Evolutionary conservation across 192 early-diverging fungal species (phyloP).

Genomic region (Coemansia sp.): DNA sequence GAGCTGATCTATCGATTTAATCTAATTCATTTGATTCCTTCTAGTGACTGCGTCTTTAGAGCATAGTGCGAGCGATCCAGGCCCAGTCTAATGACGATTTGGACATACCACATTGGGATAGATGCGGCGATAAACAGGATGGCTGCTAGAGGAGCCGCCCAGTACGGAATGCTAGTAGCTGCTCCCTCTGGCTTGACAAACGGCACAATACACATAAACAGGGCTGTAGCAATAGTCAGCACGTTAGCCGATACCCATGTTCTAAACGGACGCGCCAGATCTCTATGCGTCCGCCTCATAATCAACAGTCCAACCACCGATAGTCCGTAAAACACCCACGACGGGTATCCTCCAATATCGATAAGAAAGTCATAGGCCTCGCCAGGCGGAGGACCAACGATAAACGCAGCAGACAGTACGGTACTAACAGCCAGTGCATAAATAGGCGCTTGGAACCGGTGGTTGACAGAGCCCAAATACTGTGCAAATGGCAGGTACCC

Average conservation of each 20-base stretch:
- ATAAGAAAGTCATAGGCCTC: conserved; percentile 60
- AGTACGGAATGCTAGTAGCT: conserved; percentile 40
- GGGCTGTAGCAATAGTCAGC: conserved; percentile 25
- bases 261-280: conserved; percentile 50
- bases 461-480: conserved; percentile 43
- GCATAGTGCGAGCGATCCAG: conserved; percentile 29
- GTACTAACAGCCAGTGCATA: conserved; percentile 24
- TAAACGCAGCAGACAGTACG: conserved; percentile 34
- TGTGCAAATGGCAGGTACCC: conserved; percentile 55
- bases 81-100: conserved; percentile 24
- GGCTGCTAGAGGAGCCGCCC: conserved; percentile 41
- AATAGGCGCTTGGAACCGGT: conserved; percentile 38
- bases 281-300: conserved; percentile 44
- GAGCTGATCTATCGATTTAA: background rate
- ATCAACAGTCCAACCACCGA: conserved; percentile 59
- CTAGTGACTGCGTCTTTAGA: background rate
- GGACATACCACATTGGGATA: conserved; percentile 47
- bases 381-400: conserved; percentile 52
- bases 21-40: conserved; percentile 3
- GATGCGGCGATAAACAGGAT: conserved; percentile 41
- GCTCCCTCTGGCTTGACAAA: conserved; percentile 23
- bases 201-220: conserved; percentile 46
- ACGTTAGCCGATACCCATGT: conserved; percentile 40
- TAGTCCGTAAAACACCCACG: conserved; percentile 58
- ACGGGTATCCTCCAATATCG: conserved; percentile 58